A percentile compares a stretch with the other conserved stretches of the same genome.
These are phyloP conservation scores for Mycena capillaripes DNA, from an alignment of 768 basidiomycete genomes.

Conservation along the genomic window DNA sequence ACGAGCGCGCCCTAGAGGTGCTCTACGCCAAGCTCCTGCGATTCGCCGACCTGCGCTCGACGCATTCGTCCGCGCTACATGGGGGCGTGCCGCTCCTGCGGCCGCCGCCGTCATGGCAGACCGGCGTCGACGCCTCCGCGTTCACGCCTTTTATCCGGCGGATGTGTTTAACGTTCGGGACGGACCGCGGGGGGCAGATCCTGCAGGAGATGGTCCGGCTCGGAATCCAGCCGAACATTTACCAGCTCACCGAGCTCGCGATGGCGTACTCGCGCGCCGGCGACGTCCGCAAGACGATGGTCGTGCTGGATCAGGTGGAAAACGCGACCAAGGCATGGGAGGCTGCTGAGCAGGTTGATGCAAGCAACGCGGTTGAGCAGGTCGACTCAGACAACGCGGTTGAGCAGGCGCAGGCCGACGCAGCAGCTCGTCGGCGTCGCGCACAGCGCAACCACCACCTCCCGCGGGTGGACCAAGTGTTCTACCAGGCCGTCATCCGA, in stretches of 20 bases:
- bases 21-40: slow-evolving; percentile 63
- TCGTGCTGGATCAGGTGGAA: slow-evolving; percentile 61
- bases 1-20: slow-evolving; percentile 41
- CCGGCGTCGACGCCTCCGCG: slow-evolving; percentile 43
- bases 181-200: slow-evolving; percentile 53
- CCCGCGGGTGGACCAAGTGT: slow-evolving; percentile 31
- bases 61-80: slow-evolving; percentile 16
- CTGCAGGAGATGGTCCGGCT: slow-evolving; percentile 67
- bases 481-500: slow-evolving; percentile 31
- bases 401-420: neutral
- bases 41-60: slow-evolving; percentile 33
- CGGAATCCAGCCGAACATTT: slow-evolving; percentile 58
- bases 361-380: too few species aligned
- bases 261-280: slow-evolving; percentile 59
- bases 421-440: neutral
- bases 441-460: neutral
- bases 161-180: slow-evolving; percentile 49
- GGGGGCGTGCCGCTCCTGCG: slow-evolving; percentile 39
- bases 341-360: neutral
- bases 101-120: slow-evolving; percentile 47
- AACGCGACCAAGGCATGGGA: neutral
- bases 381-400: too few species aligned
- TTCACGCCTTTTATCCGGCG: slow-evolving; percentile 70
- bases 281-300: slow-evolving; percentile 50
- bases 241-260: slow-evolving; percentile 67